phyloP scores from a whole-genome alignment of 179 eudicot species.

The Pouteria campechiana region DNA sequence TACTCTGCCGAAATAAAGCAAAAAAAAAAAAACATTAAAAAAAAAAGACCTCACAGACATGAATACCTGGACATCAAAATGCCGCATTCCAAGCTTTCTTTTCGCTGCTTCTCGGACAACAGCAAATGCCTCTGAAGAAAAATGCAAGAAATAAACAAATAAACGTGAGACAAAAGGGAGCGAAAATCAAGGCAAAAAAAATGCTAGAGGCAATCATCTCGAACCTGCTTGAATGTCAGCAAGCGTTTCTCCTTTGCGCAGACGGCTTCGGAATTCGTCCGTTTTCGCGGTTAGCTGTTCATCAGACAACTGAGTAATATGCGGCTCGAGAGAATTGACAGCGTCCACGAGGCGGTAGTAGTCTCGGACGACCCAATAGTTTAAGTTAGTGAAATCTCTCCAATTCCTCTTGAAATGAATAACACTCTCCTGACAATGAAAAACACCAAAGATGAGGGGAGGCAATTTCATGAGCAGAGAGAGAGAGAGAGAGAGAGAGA shows the following conservation, averaged over 20 bases:
- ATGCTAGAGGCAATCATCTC: not conserved
- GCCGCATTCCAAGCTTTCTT: constrained; percentile 98
- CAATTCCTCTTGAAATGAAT: constrained; percentile 42
- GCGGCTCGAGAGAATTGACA: constrained; percentile 60
- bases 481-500: too few relatives aligned
- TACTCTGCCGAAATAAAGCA: constrained; percentile 3
- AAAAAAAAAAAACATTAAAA: not conserved
- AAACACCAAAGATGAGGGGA: too few relatives aligned
- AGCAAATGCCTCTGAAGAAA: constrained; percentile 80
- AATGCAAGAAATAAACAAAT: not conserved
- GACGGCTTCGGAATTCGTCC: constrained; percentile 57
- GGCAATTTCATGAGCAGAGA: too few relatives aligned
- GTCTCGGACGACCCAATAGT: constrained; percentile 85
- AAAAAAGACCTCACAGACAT: not conserved
- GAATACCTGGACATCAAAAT: constrained; percentile 96
- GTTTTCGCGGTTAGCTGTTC: constrained; percentile 82
- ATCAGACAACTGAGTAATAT: constrained; percentile 56
- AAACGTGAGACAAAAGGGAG: constrained; percentile 5
- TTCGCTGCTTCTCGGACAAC: constrained; percentile 97
- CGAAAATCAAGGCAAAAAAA: not conserved
- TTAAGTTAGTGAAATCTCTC: constrained; percentile 57
- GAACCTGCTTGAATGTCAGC: constrained; percentile 93
- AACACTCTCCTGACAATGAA: constrained; percentile 41
- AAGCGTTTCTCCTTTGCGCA: constrained; percentile 65
- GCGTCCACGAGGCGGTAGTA: constrained; percentile 73